These are phyloP conservation scores for Scutellaria baicalensis DNA, from an alignment of 257 asterid genomes.

Conservation along the genomic window DNA sequence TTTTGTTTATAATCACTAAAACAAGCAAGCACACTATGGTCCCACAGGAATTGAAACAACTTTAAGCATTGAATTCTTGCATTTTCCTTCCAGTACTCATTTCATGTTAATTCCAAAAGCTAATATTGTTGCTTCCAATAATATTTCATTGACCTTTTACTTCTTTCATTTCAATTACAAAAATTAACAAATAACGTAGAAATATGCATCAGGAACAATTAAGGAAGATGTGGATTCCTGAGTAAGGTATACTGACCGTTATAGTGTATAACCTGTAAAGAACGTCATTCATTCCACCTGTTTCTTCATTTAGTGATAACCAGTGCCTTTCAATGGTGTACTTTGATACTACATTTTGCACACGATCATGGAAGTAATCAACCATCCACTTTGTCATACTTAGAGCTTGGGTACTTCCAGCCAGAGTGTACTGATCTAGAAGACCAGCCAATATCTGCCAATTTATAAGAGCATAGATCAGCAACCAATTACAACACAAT, in stretches of 20 bases:
- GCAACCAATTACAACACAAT: constrained; percentile 6
- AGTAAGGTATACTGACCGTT: constrained; percentile 45
- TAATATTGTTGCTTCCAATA: neutral
- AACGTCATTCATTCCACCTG: constrained; percentile 97
- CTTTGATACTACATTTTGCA: constrained; percentile 51
- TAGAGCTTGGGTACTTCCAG: constrained; percentile 50
- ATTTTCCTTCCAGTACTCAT: neutral
- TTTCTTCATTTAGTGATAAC: constrained; percentile 79
- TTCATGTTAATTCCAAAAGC: neutral
- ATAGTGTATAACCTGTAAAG: constrained; percentile 57
- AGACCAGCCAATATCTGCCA: constrained; percentile 89
- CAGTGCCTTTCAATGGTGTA: constrained; percentile 82
- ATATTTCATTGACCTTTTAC: neutral
- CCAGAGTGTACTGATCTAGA: constrained; percentile 70
- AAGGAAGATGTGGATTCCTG: neutral
- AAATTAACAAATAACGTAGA: neutral
- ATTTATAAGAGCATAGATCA: neutral
- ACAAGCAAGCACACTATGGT: neutral
- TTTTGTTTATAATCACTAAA: neutral
- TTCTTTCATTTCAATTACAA: neutral
- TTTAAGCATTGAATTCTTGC: neutral
- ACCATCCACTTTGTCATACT: constrained; percentile 67
- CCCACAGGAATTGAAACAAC: neutral
- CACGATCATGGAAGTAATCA: constrained; percentile 76
- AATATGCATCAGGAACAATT: neutral